Evolutionary conservation across 305 asterid species (phyloP).

Genomic region (Fraxinus angustifolia): DNA sequence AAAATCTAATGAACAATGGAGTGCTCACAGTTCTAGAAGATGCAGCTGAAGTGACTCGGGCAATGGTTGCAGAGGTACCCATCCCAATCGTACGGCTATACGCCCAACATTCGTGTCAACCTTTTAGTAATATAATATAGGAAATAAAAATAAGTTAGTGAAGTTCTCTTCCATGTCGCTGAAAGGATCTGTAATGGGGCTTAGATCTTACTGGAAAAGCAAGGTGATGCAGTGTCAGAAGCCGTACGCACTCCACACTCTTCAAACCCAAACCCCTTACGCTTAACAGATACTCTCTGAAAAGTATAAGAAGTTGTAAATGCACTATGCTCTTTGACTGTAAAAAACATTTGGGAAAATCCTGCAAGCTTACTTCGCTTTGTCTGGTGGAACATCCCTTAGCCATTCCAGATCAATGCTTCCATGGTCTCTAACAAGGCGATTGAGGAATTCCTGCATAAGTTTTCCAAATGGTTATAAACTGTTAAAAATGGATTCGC

Average conservation of each 20-base stretch:
- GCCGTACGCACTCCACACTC: constrained; percentile 11
- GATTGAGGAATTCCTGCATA: constrained; percentile 82
- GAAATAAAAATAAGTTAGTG: constrained; percentile 28
- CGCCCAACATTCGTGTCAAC: constrained; percentile 71
- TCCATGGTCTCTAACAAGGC: constrained; percentile 84
- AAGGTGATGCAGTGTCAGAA: constrained; percentile 19
- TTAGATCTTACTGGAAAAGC: constrained; percentile 37
- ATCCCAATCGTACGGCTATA: constrained; percentile 16
- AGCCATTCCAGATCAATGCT: constrained; percentile 96
- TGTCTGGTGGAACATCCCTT: constrained; percentile 90
- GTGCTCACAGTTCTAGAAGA: constrained; percentile 52
- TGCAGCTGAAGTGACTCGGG: constrained; percentile 17
- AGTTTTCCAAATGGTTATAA: constrained; percentile 24
- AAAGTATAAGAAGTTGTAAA: constrained; percentile 28
- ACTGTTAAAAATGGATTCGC: constrained; percentile 18
- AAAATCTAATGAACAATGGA: constrained; percentile 16
- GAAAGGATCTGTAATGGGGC: constrained; percentile 9
- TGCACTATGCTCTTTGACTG: constrained; percentile 5
- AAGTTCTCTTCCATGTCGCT: constrained; percentile 20
- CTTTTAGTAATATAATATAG: constrained; percentile 40
- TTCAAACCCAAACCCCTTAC: constrained; percentile 12
- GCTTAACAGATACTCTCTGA: constrained; percentile 66
- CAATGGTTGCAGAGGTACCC: constrained; percentile 21
- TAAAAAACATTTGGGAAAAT: constrained; percentile 13
- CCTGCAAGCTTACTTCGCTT: constrained; percentile 71